Conservation (phyloP, 768 basidiomycete genomes). For the Rhodosporidiobolus odoratus region DNA sequence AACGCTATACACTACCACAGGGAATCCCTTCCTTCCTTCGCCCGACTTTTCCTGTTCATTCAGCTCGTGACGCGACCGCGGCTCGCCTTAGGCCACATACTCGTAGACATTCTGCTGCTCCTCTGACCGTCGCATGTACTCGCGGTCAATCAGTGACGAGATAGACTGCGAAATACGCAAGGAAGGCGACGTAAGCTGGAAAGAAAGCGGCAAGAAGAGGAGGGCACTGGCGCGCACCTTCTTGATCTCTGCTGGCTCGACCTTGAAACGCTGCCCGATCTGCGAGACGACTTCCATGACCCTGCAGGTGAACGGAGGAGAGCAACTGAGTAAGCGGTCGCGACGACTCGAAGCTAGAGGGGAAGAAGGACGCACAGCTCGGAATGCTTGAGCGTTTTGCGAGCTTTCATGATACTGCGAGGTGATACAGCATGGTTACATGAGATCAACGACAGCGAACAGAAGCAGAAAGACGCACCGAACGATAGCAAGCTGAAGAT, state of each 20-base stretch:
- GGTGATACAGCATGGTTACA: conserved; percentile 77
- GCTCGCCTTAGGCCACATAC: conserved; percentile 62
- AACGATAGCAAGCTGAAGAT: conserved; percentile 90
- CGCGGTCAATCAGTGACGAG: conserved; percentile 69
- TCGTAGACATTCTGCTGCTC: conserved; percentile 65
- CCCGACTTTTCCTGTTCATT: too few species aligned
- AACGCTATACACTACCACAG: too few species aligned
- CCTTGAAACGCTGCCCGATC: conserved; percentile 79
- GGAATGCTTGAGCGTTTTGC: conserved; percentile 74
- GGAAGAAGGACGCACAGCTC: conserved; percentile 50
- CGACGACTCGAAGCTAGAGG: too few species aligned
- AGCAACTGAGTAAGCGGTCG: too few species aligned
- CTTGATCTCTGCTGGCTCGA: conserved; percentile 79
- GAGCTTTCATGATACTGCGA: conserved; percentile 56
- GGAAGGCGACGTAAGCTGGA: neutral
- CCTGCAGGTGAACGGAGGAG: neutral
- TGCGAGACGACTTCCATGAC: conserved; percentile 77
- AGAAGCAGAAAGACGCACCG: conserved; percentile 47
- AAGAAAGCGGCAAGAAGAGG: neutral
- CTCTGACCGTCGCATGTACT: conserved; percentile 75
- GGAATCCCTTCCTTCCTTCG: too few species aligned
- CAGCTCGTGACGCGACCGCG: too few species aligned
- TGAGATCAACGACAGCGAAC: neutral
- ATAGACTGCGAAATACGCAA: conserved; percentile 47
- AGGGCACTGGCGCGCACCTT: conserved; percentile 46